A percentile compares a stretch with the other conserved stretches of the same genome.
phyloP scores from a whole-genome alignment of 768 basidiomycete genomes.

The Leccinellum luteum region DNA sequence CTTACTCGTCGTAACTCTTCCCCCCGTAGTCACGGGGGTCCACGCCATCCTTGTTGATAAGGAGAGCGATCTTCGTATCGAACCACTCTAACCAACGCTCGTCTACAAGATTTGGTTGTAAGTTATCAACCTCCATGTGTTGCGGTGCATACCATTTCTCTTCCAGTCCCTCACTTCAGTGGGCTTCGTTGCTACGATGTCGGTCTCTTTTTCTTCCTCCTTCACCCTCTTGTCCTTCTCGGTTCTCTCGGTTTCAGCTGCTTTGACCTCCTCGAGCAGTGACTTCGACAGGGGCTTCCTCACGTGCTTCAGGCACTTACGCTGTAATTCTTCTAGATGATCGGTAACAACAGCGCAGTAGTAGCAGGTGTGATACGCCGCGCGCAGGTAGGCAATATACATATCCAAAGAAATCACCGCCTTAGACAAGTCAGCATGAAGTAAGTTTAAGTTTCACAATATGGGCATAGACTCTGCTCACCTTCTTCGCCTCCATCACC shows the following conservation, averaged over 20 bases:
- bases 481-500: slow-evolving; percentile 69
- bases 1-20: slow-evolving; percentile 86
- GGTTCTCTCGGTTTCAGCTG: slow-evolving; percentile 45
- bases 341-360: slow-evolving; percentile 94
- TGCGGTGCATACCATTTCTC: slow-evolving; percentile 55
- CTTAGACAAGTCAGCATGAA: slow-evolving; percentile 40
- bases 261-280: slow-evolving; percentile 58
- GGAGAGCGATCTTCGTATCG: slow-evolving; percentile 79
- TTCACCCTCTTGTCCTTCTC: slow-evolving; percentile 49
- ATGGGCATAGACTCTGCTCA: slow-evolving; percentile 32
- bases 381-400: slow-evolving; percentile 89
- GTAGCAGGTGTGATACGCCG: slow-evolving; percentile 93
- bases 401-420: slow-evolving; percentile 83
- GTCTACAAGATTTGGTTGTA: slow-evolving; percentile 45
- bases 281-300: slow-evolving; percentile 71
- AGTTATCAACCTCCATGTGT: slow-evolving; percentile 7
- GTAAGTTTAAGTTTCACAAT: slow-evolving; percentile 14
- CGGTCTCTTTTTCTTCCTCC: slow-evolving; percentile 43
- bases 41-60: slow-evolving; percentile 74
- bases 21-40: slow-evolving; percentile 90
- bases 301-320: slow-evolving; percentile 91
- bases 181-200: slow-evolving; percentile 30
- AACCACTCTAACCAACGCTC: slow-evolving; percentile 89
- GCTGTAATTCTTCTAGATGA: slow-evolving; percentile 92
- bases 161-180: slow-evolving; percentile 52